phyloP scores from a whole-genome alignment of 352 stramenopile species.

The Phytopythium sindhum region DNA sequence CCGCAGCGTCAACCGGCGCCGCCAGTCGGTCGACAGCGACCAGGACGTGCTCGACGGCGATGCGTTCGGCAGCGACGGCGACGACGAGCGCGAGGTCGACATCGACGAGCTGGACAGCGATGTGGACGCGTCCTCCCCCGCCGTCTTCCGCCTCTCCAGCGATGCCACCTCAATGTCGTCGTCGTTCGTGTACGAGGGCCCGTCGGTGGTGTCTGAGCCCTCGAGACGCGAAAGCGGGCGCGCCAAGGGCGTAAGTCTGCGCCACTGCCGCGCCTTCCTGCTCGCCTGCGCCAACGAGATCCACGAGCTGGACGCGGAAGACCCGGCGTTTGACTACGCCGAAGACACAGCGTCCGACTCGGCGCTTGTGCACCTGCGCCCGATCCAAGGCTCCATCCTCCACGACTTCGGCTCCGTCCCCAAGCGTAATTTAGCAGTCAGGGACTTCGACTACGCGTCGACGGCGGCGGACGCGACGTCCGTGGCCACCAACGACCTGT shows the following conservation, averaged over 20 bases:
- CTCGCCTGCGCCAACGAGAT: conserved; percentile 79
- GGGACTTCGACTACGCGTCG: conserved; percentile 54
- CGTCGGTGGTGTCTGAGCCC: too few relatives aligned
- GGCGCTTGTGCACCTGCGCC: background rate
- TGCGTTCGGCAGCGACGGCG: conserved; percentile 2
- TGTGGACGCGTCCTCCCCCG: background rate
- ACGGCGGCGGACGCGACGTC: conserved; percentile 27
- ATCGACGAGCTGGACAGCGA: conserved; percentile 1
- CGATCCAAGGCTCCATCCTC: conserved; percentile 3
- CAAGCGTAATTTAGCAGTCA: background rate
- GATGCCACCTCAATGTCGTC: background rate
- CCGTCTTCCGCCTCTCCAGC: background rate
- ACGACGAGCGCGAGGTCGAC: conserved; percentile 1
- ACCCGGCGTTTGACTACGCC: conserved; percentile 67
- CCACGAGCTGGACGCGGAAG: conserved; percentile 70
- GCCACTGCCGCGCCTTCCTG: conserved; percentile 65
- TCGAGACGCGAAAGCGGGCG: conserved; percentile 24
- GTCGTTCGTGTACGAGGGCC: conserved; percentile 3
- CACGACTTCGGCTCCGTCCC: background rate
- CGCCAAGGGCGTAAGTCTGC: conserved; percentile 39
- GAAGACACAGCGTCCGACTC: conserved; percentile 35
- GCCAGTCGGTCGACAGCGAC: background rate
- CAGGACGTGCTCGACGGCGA: background rate
- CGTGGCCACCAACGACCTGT: conserved; percentile 13
- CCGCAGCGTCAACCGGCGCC: background rate